A percentile compares a stretch with the other conserved stretches of the same genome.
These are phyloP conservation scores for Tanacetum coccineum DNA, from an alignment of 129 eudicot genomes.

Conservation along the genomic window DNA sequence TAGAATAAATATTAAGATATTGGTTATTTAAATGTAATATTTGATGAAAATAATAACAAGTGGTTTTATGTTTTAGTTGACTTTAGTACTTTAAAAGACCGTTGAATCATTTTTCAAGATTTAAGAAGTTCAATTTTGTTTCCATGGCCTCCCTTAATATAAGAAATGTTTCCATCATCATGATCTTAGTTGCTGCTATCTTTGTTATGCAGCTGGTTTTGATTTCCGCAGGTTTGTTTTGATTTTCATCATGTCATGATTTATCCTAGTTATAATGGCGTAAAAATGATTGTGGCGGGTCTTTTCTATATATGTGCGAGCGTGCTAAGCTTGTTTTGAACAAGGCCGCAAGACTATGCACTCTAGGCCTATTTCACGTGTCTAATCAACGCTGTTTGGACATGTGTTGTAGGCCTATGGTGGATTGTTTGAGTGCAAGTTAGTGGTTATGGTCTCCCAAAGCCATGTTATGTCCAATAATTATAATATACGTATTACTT, in stretches of 20 bases:
- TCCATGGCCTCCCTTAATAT: slow-evolving; percentile 21
- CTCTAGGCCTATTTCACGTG: no score
- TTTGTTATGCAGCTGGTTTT: slow-evolving; percentile 21
- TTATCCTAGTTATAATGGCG: background rate
- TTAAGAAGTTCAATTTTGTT: background rate
- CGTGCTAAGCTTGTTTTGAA: background rate
- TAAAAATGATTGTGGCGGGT: no score
- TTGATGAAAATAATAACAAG: background rate
- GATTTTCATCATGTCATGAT: background rate
- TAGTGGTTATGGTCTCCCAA: background rate
- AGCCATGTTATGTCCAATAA: background rate
- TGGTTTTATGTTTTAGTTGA: slow-evolving; percentile 26
- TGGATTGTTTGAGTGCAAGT: no score
- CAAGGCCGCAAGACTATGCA: no score
- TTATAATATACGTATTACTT: background rate
- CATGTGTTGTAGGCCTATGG: no score
- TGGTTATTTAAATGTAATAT: background rate
- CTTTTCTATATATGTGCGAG: no score
- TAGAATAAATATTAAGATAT: no score
- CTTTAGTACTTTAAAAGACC: background rate
- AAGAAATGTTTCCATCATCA: slow-evolving; percentile 12
- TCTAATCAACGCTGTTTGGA: no score
- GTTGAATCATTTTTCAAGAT: slow-evolving; percentile 4
- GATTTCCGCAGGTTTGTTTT: slow-evolving; percentile 26
- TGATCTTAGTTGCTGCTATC: slow-evolving; percentile 23